Base-by-base conservation (phyloP, 768 basidiomycete genomes). In the Porphyrellus cyaneotinctus region DNA sequence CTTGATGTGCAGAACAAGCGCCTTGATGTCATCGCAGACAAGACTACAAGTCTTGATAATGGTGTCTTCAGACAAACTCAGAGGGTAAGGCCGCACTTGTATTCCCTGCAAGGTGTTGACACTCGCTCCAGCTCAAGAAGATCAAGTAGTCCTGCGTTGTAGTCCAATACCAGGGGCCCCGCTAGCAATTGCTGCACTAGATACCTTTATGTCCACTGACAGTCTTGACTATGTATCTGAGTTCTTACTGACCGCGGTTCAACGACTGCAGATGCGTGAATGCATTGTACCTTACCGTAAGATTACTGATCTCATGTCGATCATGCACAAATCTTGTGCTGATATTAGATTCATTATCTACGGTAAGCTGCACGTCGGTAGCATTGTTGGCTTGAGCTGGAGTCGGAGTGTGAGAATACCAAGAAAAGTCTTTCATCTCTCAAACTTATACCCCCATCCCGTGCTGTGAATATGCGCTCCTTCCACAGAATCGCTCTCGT, bases 1-100 rank as follows among this genome's bases (percentile, higher is more conserved):
- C 82, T 98, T 50, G 86, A 93, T 60, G 76, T 74, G 22, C 97
- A 99, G 77, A 97, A 93, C 74, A 61, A 64, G 8, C 78, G 93
- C 56, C 83, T 98, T 55, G 83, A 82, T 33, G 75, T 79, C 43
- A 85, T 98, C 54, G 81, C 82, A 47, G 78, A 81, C 57, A 97
- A 97, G 78, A 83, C 92, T 4, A 83, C 79, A 57, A 74, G 70
- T 23, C 74, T 95, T 39, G 92, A 95, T 68, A 77, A 78, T 65
- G 83, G 78, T 56, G 80, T 98, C 58, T 78, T 81, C 75, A 79
- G 77, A 71, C 93, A 91, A 70, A 97, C 93, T 3, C 83, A 91
- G 66, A 81, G 82, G 64, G 87, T 97, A 62, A 58, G 58, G n/a
- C 28, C 33, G 78, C 26, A 4, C 37, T 51, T 35, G 79, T 24